phyloP scores from a whole-genome alignment of 176 grass and related monocot genomes.

The Triticum monococcum region DNA sequence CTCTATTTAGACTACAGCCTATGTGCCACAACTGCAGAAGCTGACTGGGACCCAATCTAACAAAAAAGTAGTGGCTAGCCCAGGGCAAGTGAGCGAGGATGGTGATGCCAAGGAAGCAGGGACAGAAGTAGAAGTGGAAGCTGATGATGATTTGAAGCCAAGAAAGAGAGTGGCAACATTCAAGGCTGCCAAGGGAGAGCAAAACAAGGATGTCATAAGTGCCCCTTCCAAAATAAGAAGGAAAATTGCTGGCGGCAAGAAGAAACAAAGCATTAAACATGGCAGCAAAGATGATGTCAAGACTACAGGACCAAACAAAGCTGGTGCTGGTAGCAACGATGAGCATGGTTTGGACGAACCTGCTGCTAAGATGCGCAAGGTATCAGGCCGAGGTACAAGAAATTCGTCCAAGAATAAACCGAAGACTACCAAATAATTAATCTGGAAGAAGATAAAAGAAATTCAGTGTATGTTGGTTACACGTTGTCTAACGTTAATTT shows the following conservation, averaged over 20 bases:
- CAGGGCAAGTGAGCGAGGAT: slow-evolving; percentile 31
- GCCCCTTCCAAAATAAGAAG: slow-evolving; percentile 11
- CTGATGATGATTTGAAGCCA: slow-evolving; percentile 28
- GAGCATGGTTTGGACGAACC: background rate
- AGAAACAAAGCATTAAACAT: background rate
- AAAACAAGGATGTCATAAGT: slow-evolving; percentile 1
- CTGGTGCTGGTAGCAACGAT: background rate
- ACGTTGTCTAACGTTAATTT: background rate
- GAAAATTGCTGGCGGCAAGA: slow-evolving; percentile 1
- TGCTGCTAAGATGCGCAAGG: background rate
- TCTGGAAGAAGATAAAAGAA: slow-evolving; percentile 1
- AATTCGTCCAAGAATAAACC: slow-evolving; percentile 26
- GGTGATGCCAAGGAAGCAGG: slow-evolving; percentile 26
- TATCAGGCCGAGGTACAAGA: slow-evolving; percentile 6
- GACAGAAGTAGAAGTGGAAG: background rate
- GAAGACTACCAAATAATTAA: background rate
- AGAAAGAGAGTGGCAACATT: slow-evolving; percentile 26
- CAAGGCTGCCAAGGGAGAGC: slow-evolving; percentile 5
- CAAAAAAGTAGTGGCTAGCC: slow-evolving; percentile 21
- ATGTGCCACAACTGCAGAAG: slow-evolving; percentile 79
- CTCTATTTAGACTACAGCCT: slow-evolving; percentile 68
- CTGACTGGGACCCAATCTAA: slow-evolving; percentile 42
- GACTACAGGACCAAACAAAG: background rate
- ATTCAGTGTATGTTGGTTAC: background rate
- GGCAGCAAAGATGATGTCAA: background rate